A percentile compares a stretch with the other conserved stretches of the same genome.
These are phyloP conservation scores for Colletotrichum graminicola DNA, from an alignment of 2,329 filamentous ascomycete genomes.

Conservation along the genomic window DNA sequence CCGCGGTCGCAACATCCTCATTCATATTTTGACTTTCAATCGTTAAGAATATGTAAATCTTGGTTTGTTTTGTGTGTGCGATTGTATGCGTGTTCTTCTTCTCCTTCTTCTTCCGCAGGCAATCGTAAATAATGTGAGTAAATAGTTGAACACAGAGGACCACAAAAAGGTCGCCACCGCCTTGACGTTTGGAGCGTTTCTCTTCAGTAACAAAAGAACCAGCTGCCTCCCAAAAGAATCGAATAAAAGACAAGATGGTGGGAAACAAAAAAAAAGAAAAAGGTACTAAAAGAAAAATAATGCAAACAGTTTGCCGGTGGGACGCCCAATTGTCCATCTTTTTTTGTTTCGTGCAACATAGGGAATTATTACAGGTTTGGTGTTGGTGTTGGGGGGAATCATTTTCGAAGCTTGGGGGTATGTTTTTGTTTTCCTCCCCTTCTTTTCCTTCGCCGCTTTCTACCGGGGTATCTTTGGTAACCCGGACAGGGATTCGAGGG, in stretches of 20 bases:
- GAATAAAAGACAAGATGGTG: background rate
- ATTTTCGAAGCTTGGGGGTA: background rate
- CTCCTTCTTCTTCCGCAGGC: slow-evolving; percentile 7
- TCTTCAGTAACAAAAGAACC: slow-evolving; percentile 14
- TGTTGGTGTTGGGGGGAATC: background rate
- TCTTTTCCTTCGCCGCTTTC: background rate
- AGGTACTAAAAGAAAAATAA: background rate
- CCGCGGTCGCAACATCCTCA: background rate
- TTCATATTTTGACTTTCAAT: slow-evolving; percentile 3
- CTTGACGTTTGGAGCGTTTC: background rate
- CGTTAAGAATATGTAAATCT: slow-evolving; percentile 26
- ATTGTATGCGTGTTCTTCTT: slow-evolving; percentile 10
- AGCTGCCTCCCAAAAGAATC: slow-evolving; percentile 8
- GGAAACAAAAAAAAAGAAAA: background rate
- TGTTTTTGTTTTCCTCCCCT: background rate
- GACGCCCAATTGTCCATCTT: slow-evolving; percentile 15
- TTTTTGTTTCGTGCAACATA: slow-evolving; percentile 30
- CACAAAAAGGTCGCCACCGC: background rate
- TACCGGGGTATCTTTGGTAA: background rate
- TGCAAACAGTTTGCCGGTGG: slow-evolving; percentile 29
- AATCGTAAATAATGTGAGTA: slow-evolving; percentile 33
- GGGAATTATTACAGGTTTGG: slow-evolving; percentile 35
- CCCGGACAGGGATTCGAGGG: background rate
- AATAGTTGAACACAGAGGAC: background rate
- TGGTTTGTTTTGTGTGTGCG: slow-evolving; percentile 2